These are phyloP conservation scores for Penicillium fimorum DNA, from an alignment of 495 filamentous ascomycete genomes.

Conservation along the genomic window DNA sequence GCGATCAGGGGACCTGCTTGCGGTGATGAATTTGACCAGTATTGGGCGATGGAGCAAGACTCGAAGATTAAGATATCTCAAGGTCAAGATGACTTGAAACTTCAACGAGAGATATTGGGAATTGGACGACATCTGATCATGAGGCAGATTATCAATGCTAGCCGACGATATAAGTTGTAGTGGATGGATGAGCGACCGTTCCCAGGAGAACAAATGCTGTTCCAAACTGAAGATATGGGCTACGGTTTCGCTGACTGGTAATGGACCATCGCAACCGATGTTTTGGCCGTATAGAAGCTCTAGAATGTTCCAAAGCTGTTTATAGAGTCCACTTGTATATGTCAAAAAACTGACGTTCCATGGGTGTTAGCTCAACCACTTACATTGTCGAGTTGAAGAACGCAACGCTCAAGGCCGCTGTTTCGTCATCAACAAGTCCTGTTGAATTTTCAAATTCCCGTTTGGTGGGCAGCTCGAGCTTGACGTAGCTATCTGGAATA, in stretches of 20 bases:
- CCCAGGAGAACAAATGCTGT: constrained; percentile 21
- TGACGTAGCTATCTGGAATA: constrained; percentile 40
- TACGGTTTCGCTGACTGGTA: constrained; percentile 14
- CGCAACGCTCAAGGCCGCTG: constrained; percentile 16
- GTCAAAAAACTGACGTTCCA: neutral
- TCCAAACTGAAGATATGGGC: constrained; percentile 21
- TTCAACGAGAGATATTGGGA: constrained; percentile 14
- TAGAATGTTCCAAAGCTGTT: constrained; percentile 31
- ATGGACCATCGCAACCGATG: constrained; percentile 29
- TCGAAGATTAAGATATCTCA: constrained; percentile 39
- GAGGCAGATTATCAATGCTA: constrained; percentile 1
- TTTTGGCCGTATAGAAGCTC: constrained; percentile 43
- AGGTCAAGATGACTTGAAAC: constrained; percentile 35
- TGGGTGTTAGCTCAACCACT: constrained; percentile 2
- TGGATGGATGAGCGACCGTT: constrained; percentile 11
- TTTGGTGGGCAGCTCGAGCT: constrained; percentile 36
- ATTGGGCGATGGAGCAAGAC: constrained; percentile 40
- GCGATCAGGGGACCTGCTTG: constrained; percentile 28
- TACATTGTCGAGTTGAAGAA: constrained; percentile 43
- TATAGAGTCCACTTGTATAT: constrained; percentile 20
- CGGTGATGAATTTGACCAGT: constrained; percentile 37
- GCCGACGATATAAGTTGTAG: constrained; percentile 12
- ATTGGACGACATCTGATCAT: constrained; percentile 1
- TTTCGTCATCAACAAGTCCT: constrained; percentile 17
- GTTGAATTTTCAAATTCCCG: constrained; percentile 22